Base-by-base conservation (phyloP, 331 rosid genomes). In the Acacia concinna region DNA sequence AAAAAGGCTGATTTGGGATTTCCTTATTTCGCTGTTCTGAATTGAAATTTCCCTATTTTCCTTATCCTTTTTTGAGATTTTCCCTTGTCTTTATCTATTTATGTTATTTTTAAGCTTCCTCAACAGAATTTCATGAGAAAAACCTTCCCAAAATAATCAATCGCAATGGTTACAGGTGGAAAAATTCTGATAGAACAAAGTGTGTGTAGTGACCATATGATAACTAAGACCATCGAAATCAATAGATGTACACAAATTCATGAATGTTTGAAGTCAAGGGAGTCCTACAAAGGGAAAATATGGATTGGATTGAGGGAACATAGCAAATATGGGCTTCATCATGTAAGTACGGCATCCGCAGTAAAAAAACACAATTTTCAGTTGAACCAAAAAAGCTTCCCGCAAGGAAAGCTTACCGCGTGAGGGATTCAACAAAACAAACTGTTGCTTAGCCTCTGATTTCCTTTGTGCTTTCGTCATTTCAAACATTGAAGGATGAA, bases 91-190 rank as follows among this genome's bases (percentile, higher is more conserved):
- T n/a, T n/a, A n/a, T n/a, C n/a, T n/a, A n/a, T n/a, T n/a, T n/a
- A n/a, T n/a, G n/a, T n/a, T n/a, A 57, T 3, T 35, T 87, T 93
- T 78, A 4, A 95, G 86, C 86, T 87, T 93, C 72, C 76, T 81
- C 89, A 83, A 52, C 69, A 95, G 60, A 70, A 84, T 82, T 15
- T 75, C 81, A 76, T 71, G 75, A 67, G 94, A 85, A 31, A 97
- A 92, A 85, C 90, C 96, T 84, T 84, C 99, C 97, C 97, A 95
- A 65, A 87, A 46, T 41, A 95, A 70, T 84, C 82, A 87, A 64
- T 74, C 87, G 30, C 83, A 71, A 34, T 31, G 74, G 35, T 35
- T 70, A 30, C 25, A 12, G 4, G 90, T 79, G 77, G 88, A 87
- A 68, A 83, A 30, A 0, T 21, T 56, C 75, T 59, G 79, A 57